Evolutionary conservation across 305 asterid species (phyloP), one percentile per base, ranked within the genome.

Genomic region (Solanum hybrid): DNA sequence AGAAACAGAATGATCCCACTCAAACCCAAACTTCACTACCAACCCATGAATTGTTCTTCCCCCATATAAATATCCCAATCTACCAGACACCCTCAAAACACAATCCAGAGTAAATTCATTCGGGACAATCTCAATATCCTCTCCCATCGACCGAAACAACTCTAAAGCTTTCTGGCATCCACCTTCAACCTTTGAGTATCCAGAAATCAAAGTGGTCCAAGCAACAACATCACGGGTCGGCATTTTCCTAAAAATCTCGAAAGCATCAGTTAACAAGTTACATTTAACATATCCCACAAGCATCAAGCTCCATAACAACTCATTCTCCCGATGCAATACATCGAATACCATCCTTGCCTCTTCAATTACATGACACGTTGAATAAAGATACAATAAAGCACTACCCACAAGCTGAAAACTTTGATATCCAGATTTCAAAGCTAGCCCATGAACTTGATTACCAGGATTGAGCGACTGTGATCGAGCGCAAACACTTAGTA

Each of bases 31-130:
- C 88, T 93, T 95, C 16, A 94, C 88, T 17, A 95, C 71, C 72
- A 95, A 92, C 91, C 95, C 98, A 84, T 97, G 99, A 88, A 95
- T 8, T 89, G 79, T 80, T 92, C 89, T 93, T 86, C 99, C 99
- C 9, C 51, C 88, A 72, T 20, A 71, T 86, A 92, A 89, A 88
- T 89, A 93, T 82, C 92, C 92, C 91, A 90, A 89, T 90, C 93
- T 87, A 91, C 93, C 95, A 90, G 96, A 96, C 86, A 94, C 97
- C 89, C 98, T 95, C 84, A 95, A 87, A 29, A 91, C 90, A 85
- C 97, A 92, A 92, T 95, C 98, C 92, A 96, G 88, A 34, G 99
- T 94, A 90, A 94, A 95, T 93, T 97, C 99, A 88, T 97, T 97
- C 8, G 97, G 98, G 46, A 82, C 94, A 46, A 91, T 92, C 86